Conservation (phyloP, 352 stramenopile species). For the Pythium phragmitis region DNA sequence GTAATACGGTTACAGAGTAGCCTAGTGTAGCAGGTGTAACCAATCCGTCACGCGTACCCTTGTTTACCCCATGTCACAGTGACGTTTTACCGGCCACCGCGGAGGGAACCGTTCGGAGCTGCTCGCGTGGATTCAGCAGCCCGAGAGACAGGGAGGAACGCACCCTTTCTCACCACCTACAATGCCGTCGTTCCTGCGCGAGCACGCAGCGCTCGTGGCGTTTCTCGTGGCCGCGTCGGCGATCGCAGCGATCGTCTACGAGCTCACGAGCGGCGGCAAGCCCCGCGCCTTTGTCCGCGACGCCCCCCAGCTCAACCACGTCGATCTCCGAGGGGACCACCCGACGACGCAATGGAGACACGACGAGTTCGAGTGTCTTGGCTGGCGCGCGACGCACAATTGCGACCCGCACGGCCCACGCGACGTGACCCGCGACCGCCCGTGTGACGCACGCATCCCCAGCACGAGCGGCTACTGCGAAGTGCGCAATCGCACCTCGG, state of each 20-base stretch:
- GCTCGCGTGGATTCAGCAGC: too few species aligned
- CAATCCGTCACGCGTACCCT: too few species aligned
- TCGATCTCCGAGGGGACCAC: conserved; percentile 42
- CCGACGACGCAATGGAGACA: conserved; percentile 42
- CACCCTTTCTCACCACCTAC: background rate
- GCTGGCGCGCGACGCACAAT: conserved; percentile 60
- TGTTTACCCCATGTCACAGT: too few species aligned
- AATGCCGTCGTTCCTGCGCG: conserved; percentile 27
- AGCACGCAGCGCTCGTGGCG: conserved; percentile 39
- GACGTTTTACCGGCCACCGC: too few species aligned
- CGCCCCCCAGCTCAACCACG: conserved; percentile 38
- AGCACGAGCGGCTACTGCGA: conserved; percentile 67
- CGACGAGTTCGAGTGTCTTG: conserved; percentile 72
- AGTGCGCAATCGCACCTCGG: conserved; percentile 61
- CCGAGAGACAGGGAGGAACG: too few species aligned
- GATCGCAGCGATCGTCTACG: conserved; percentile 54
- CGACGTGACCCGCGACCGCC: conserved; percentile 40
- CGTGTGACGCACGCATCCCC: conserved; percentile 44
- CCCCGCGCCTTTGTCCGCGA: conserved; percentile 39
- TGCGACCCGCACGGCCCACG: conserved; percentile 62
- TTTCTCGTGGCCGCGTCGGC: conserved; percentile 43
- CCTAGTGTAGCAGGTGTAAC: background rate
- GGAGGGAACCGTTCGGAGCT: too few species aligned
- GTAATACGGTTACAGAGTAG: background rate
- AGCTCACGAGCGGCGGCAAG: conserved; percentile 48